A percentile compares a stretch with the other conserved stretches of the same genome.
phyloP scores from a whole-genome alignment of 176 grass and related monocot genomes.

The Miscanthus lutarioriparius region DNA sequence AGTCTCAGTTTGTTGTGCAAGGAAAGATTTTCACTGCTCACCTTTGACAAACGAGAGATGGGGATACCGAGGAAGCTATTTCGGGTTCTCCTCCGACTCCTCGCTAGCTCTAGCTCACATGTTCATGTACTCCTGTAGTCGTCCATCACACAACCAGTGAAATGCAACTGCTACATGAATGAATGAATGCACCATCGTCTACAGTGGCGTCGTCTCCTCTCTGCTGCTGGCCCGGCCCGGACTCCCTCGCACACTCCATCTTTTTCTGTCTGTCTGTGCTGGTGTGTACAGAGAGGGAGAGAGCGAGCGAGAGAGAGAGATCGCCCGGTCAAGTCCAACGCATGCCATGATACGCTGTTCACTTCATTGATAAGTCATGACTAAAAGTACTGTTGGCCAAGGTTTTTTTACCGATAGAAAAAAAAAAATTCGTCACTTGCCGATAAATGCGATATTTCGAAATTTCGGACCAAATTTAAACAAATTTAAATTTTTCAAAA shows the following conservation, averaged over 20 bases:
- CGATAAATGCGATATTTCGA: too few relatives aligned
- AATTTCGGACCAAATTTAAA: too few relatives aligned
- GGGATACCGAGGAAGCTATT: constrained; percentile 38
- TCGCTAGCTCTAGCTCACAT: not conserved
- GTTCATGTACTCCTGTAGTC: not conserved
- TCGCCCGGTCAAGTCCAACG: not conserved
- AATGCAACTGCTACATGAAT: constrained; percentile 5
- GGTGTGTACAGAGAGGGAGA: not conserved
- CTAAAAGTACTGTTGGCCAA: too few relatives aligned
- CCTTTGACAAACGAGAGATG: constrained; percentile 44
- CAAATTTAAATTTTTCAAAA: too few relatives aligned
- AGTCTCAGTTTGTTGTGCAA: constrained; percentile 38
- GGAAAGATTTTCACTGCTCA: constrained; percentile 50
- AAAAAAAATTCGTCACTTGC: too few relatives aligned
- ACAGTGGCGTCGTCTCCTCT: constrained; percentile 27
- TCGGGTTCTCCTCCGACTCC: not conserved
- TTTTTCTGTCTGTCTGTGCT: not conserved
- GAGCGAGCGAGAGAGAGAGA: not conserved
- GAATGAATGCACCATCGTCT: not conserved
- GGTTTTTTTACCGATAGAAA: too few relatives aligned
- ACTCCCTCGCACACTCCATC: not conserved
- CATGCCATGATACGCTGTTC: not conserved
- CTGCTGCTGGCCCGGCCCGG: not conserved
- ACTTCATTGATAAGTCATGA: too few relatives aligned
- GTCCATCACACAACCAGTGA: constrained; percentile 32